Conservation (phyloP, 805 yeast genomes). For the Teunomyces stri region DNA sequence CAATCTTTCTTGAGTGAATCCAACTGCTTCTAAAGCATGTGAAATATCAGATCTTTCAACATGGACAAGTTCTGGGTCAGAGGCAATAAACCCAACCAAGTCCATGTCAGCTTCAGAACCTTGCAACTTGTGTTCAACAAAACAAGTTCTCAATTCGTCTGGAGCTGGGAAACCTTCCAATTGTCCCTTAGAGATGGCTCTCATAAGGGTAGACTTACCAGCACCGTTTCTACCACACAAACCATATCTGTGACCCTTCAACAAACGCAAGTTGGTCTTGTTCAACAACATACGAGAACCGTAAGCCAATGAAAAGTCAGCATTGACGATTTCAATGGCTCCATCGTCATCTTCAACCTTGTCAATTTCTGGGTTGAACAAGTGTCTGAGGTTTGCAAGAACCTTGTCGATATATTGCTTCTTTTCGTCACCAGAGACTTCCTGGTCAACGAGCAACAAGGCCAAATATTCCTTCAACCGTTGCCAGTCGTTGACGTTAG, state of each 20-base stretch:
- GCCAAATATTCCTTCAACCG: slow-evolving; percentile 54
- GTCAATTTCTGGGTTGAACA: slow-evolving; percentile 47
- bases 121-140: slow-evolving; percentile 95
- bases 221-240: slow-evolving; percentile 98
- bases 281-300: slow-evolving; percentile 96
- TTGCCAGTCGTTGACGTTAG: slow-evolving; percentile 46
- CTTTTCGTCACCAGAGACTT: slow-evolving; percentile 26
- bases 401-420: slow-evolving; percentile 43
- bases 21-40: slow-evolving; percentile 75
- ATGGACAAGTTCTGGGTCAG: slow-evolving; percentile 74
- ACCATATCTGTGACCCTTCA: slow-evolving; percentile 97
- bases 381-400: slow-evolving; percentile 47
- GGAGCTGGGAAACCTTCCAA: slow-evolving; percentile 96
- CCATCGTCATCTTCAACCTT: slow-evolving; percentile 63
- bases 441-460: slow-evolving; percentile 22
- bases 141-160: slow-evolving; percentile 83
- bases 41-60: slow-evolving; percentile 72
- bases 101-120: slow-evolving; percentile 92
- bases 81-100: slow-evolving; percentile 80
- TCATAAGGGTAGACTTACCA: slow-evolving; percentile 96
- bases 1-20: slow-evolving; percentile 88
- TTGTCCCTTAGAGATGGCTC: slow-evolving; percentile 95
- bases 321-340: slow-evolving; percentile 87
- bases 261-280: slow-evolving; percentile 82
- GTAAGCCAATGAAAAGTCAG: slow-evolving; percentile 93